Evolutionary conservation across 768 basidiomycete genomes (phyloP).

Genomic region (Mycena epipterygia): DNA sequence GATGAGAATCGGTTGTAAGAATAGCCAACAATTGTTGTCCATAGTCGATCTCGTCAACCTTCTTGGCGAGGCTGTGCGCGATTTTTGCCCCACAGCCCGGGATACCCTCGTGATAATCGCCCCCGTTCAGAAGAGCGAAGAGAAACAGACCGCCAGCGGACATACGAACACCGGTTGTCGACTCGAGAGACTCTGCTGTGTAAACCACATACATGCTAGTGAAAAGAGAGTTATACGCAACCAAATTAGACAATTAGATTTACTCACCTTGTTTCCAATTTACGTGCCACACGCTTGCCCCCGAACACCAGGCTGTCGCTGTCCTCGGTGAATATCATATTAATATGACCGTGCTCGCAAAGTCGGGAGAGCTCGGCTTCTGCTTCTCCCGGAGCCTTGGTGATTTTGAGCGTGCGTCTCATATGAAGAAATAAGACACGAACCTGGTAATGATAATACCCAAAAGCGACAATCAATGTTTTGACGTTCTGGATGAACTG

Average conservation of each 20-base stretch:
- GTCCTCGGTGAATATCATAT: not conserved
- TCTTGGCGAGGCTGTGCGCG: too few species aligned
- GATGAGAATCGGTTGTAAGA: not conserved
- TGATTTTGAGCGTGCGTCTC: not conserved
- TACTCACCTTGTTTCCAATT: not conserved
- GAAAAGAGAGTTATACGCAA: not conserved
- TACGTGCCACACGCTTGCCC: not conserved
- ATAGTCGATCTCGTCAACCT: not conserved
- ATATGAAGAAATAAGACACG: too few species aligned
- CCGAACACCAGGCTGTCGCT: constrained; percentile 6
- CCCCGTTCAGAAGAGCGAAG: too few species aligned
- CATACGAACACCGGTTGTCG: too few species aligned
- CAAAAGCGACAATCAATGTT: not conserved
- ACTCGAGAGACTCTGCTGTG: too few species aligned
- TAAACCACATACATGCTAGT: too few species aligned
- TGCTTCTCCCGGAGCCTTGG: constrained; percentile 7
- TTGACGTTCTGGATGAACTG: too few species aligned
- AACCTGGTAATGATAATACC: not conserved
- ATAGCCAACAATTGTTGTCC: not conserved
- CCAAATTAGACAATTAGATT: not conserved
- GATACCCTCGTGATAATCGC: not conserved
- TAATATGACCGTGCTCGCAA: not conserved
- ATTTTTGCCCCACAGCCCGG: too few species aligned
- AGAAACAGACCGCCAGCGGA: too few species aligned
- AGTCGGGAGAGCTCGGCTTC: not conserved